phyloP scores from a whole-genome alignment of 2,329 filamentous ascomycete species.

The Talaromyces sp. region DNA sequence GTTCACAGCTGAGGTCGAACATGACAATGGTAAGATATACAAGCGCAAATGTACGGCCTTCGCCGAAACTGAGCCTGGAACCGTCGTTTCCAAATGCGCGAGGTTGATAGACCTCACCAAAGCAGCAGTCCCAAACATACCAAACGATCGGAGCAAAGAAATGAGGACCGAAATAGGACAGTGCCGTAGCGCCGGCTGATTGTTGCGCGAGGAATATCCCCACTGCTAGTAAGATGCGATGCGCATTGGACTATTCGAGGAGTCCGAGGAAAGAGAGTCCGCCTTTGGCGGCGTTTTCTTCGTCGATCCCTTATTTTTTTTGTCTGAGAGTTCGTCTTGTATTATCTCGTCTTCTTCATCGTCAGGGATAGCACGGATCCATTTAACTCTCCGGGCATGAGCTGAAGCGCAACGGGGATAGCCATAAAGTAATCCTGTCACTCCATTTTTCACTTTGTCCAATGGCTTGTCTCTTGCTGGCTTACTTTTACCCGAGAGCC shows the following conservation, averaged over 20 bases:
- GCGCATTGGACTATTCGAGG: constrained; percentile 45
- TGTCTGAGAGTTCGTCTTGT: constrained; percentile 50
- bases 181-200: constrained; percentile 53
- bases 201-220: constrained; percentile 53
- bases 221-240: constrained; percentile 44
- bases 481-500: no score
- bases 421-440: no score
- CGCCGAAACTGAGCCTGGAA: background rate
- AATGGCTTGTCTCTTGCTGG: no score
- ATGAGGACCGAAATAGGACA: constrained; percentile 56
- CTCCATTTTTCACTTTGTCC: no score
- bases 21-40: constrained; percentile 55
- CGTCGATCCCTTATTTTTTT: constrained; percentile 47
- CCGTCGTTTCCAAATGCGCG: no score
- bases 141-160: constrained; percentile 54
- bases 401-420: no score
- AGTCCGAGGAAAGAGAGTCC: constrained; percentile 46
- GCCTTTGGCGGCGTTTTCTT: constrained; percentile 46
- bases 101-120: constrained; percentile 40
- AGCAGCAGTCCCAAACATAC: constrained; percentile 48
- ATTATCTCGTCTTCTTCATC: constrained; percentile 23
- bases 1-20: constrained; percentile 44
- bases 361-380: constrained; percentile 49
- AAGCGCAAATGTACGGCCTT: constrained; percentile 49
- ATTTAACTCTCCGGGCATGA: constrained; percentile 39